Evolutionary conservation across 2,329 filamentous ascomycete genomes (phyloP).

Genomic region (Stagonosporopsis tanaceti): DNA sequence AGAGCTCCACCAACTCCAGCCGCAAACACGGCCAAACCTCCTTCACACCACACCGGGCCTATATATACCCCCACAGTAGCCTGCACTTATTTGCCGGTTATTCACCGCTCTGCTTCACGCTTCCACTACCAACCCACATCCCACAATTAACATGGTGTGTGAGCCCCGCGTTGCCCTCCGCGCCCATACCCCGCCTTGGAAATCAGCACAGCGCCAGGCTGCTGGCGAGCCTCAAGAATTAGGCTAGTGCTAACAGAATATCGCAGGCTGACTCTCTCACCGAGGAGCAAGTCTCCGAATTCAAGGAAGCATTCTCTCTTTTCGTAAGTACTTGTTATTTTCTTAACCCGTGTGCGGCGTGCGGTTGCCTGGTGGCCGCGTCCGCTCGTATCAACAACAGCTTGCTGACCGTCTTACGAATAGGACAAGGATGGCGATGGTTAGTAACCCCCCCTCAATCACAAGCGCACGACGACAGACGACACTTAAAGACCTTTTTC

Average conservation of each 20-base stretch:
- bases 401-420: conserved; percentile 36
- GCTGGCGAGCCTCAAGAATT: conserved; percentile 1
- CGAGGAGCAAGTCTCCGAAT: conserved; percentile 99
- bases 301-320: conserved; percentile 99
- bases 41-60: conserved; percentile 27
- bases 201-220: conserved; percentile 40
- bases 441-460: conserved; percentile 43
- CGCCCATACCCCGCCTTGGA: conserved; percentile 48
- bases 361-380: conserved; percentile 37
- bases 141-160: conserved; percentile 49
- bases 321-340: conserved; percentile 76
- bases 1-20: conserved; percentile 32
- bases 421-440: conserved; percentile 68
- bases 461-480: not conserved
- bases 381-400: conserved; percentile 20
- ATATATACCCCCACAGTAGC: conserved; percentile 24
- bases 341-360: conserved; percentile 14
- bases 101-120: conserved; percentile 2
- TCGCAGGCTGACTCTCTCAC: conserved; percentile 93
- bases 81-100: conserved; percentile 19
- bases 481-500: not conserved
- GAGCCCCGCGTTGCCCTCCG: conserved; percentile 34
- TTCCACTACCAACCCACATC: conserved; percentile 13
- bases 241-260: conserved; percentile 33
- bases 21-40: conserved; percentile 37